Conservation (phyloP, 257 asterid species). For the Fraxinus quadrangulata region DNA sequence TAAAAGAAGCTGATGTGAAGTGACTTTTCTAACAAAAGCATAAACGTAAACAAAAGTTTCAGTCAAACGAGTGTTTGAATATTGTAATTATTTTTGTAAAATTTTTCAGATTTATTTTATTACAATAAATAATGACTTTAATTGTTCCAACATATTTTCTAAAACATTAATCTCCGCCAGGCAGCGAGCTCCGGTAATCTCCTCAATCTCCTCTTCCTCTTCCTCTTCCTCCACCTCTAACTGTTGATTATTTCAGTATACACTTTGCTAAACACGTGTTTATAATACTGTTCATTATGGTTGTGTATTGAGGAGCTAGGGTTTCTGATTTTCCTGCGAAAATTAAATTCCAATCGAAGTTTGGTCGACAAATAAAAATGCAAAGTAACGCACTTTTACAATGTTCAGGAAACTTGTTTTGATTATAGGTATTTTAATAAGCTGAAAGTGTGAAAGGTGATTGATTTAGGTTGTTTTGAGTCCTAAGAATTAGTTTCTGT, state of each 20-base stretch:
- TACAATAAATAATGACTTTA: no score
- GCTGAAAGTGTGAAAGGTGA: background rate
- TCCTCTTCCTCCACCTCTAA: background rate
- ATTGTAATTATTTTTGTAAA: no score
- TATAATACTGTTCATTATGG: background rate
- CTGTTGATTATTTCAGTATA: background rate
- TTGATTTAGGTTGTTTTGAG: background rate
- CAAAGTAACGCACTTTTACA: background rate
- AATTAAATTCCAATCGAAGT: background rate
- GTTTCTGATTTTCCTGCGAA: constrained; percentile 2
- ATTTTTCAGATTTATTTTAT: no score
- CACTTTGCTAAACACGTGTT: background rate
- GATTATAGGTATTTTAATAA: background rate
- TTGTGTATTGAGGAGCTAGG: background rate
- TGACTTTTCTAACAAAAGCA: no score
- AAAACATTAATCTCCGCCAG: background rate
- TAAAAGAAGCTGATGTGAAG: no score
- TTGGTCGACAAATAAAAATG: background rate
- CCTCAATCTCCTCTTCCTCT: background rate
- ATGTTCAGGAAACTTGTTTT: background rate
- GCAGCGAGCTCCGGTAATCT: background rate
- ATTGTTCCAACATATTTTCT: no score
- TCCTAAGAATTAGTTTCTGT: background rate
- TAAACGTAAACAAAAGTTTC: no score
- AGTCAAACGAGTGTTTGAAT: no score